A percentile compares a stretch with the other conserved stretches of the same genome.
These are phyloP conservation scores for Cercospora sp. DNA, from an alignment of 2,329 filamentous ascomycete species.

Conservation along the genomic window DNA sequence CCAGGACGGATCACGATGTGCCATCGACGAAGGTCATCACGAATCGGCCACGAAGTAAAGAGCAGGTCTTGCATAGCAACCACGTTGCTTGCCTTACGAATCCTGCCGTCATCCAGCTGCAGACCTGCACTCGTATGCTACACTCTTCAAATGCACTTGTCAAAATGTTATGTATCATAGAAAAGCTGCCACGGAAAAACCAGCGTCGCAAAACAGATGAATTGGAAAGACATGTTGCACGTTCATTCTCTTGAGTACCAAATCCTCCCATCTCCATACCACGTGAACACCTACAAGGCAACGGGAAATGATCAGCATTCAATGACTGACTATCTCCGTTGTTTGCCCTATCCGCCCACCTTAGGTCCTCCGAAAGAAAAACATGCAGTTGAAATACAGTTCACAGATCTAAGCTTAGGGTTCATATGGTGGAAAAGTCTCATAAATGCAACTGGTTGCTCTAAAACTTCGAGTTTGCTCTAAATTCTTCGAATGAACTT, in stretches of 20 bases:
- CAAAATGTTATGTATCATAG: neutral
- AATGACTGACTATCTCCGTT: neutral
- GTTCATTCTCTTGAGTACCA: no score
- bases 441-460: neutral
- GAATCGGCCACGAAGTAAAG: neutral
- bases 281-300: neutral
- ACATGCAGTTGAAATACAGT: neutral
- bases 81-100: neutral
- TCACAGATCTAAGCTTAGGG: neutral
- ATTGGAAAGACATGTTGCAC: neutral
- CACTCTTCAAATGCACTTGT: neutral
- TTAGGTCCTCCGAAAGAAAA: neutral
- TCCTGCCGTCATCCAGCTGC: neutral
- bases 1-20: neutral
- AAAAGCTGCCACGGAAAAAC: neutral
- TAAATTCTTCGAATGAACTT: neutral
- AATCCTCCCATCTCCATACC: neutral
- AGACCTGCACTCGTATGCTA: neutral
- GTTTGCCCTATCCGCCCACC: neutral
- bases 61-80: neutral
- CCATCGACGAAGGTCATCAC: neutral
- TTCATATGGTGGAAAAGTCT: neutral
- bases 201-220: neutral
- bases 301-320: neutral
- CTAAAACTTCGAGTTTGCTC: neutral